These are phyloP conservation scores for Halenospora varia DNA, from an alignment of 495 filamentous ascomycete species.

Conservation along the genomic window DNA sequence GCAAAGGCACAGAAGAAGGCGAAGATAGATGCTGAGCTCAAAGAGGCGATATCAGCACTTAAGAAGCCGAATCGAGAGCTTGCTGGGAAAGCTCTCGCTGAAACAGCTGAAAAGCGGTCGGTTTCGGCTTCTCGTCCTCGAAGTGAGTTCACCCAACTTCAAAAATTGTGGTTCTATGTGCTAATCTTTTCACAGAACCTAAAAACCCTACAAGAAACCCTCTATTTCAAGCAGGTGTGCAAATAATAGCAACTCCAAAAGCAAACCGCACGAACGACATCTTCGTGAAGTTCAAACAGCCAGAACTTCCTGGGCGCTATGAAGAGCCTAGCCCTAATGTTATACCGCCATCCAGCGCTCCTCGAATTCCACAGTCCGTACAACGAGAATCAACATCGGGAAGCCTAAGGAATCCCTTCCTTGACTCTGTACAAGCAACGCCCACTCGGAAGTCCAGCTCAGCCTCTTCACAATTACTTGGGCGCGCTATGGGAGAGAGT, in stretches of 20 bases:
- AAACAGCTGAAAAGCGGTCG: slow-evolving; percentile 61
- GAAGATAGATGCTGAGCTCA: slow-evolving; percentile 72
- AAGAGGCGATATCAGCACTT: slow-evolving; percentile 75
- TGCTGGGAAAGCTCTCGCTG: slow-evolving; percentile 66
- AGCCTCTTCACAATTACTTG: neutral
- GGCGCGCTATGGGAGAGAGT: neutral
- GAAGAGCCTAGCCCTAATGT: slow-evolving; percentile 16
- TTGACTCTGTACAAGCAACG: slow-evolving; percentile 17
- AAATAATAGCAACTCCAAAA: slow-evolving; percentile 76
- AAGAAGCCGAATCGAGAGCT: slow-evolving; percentile 84
- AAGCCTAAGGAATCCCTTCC: slow-evolving; percentile 11
- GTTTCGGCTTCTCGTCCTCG: slow-evolving; percentile 31
- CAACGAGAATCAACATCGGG: neutral
- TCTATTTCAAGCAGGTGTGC: slow-evolving; percentile 50
- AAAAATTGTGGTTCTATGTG: slow-evolving; percentile 4
- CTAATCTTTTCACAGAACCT: slow-evolving; percentile 43
- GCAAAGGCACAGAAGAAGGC: slow-evolving; percentile 70
- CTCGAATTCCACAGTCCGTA: slow-evolving; percentile 25
- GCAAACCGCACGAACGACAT: slow-evolving; percentile 48
- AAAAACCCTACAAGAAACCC: slow-evolving; percentile 64
- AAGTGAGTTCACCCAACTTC: slow-evolving; percentile 19
- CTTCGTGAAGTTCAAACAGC: slow-evolving; percentile 24
- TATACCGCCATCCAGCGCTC: slow-evolving; percentile 25
- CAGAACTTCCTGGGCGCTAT: slow-evolving; percentile 7
- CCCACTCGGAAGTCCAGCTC: slow-evolving; percentile 11